Evolutionary conservation across 257 asterid genomes (phyloP), one percentile per base, ranked within the genome.

Genomic region (Fraxinus pennsylvanica): DNA sequence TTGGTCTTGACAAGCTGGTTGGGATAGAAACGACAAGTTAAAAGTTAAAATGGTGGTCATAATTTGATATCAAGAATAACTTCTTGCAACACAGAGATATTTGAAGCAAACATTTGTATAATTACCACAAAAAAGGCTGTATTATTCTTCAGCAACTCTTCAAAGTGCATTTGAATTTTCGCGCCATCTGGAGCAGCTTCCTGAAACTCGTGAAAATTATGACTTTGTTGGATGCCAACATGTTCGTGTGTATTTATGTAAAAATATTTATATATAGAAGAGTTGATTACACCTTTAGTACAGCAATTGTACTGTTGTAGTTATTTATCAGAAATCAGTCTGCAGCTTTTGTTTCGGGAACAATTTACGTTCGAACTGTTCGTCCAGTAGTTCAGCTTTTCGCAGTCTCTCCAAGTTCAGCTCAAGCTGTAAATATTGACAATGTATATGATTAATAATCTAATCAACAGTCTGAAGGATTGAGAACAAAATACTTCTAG

Each of bases 171-270:
- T 82, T 92, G 97, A 84, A 93, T 87, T 87, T 92, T 92, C 73
- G 96, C 94, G 67, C 96, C 99, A 65, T 96, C 99, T 38, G 97
- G 90, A 83, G 93, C 97, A 81, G 97, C 96, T 89, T 91, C 99
- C 98, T 93, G 92, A 86, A 88, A 86, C 79, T 79, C 65, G 36
- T 71, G 81, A 45, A 25, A 65, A 67, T 72, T 57, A 61, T 5
- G 32, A 25, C 33, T 9, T 61, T 1, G 6, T 61, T 21, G 27
- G 33, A 61, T 22, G 9, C 68, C 50, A 61, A 7, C 17, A 61
- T 6, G 32, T 22, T 61, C 68, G n/a, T 15, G 32, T 9, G 33
- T 22, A 61, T 9, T 22, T 61, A 9, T 9, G 68, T 61, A 61
- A n/a, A 36, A 8, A 21, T 25, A 61, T 22, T 59, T 61, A 25